Conservation (phyloP, 306 rosid species). For the Vicia sativa region DNA sequence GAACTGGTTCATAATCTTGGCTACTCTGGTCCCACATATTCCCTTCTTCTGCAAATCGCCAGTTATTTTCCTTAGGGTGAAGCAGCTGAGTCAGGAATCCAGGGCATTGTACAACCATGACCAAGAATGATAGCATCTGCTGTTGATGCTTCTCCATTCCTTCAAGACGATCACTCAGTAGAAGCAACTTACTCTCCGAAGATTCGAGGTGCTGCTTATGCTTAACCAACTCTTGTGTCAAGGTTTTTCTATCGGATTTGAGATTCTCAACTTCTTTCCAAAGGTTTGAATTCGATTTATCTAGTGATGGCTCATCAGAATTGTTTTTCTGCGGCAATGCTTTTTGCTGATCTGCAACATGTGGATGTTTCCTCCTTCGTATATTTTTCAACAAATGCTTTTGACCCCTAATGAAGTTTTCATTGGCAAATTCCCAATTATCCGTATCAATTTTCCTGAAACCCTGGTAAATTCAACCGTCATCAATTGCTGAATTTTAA, state of each 20-base stretch:
- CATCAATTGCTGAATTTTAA: constrained; percentile 24
- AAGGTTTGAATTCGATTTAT: constrained; percentile 40
- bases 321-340: not conserved
- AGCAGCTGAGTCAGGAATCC: constrained; percentile 73
- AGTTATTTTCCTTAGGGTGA: constrained; percentile 80
- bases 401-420: constrained; percentile 74
- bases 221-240: constrained; percentile 79
- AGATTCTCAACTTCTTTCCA: constrained; percentile 88
- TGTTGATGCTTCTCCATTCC: constrained; percentile 97
- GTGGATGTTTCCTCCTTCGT: constrained; percentile 67
- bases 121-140: constrained; percentile 93
- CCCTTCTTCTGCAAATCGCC: constrained; percentile 67
- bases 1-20: constrained; percentile 43
- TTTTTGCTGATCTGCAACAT: constrained; percentile 59
- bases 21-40: constrained; percentile 50
- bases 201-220: constrained; percentile 84
- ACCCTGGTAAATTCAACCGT: constrained; percentile 62
- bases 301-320: constrained; percentile 34
- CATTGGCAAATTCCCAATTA: constrained; percentile 84
- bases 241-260: constrained; percentile 65
- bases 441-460: constrained; percentile 86
- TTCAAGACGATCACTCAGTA: constrained; percentile 63
- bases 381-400: constrained; percentile 77
- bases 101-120: constrained; percentile 94
- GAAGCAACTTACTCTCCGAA: constrained; percentile 62